Conservation (phyloP, 306 rosid species). For the Dalbergia oliveri region DNA sequence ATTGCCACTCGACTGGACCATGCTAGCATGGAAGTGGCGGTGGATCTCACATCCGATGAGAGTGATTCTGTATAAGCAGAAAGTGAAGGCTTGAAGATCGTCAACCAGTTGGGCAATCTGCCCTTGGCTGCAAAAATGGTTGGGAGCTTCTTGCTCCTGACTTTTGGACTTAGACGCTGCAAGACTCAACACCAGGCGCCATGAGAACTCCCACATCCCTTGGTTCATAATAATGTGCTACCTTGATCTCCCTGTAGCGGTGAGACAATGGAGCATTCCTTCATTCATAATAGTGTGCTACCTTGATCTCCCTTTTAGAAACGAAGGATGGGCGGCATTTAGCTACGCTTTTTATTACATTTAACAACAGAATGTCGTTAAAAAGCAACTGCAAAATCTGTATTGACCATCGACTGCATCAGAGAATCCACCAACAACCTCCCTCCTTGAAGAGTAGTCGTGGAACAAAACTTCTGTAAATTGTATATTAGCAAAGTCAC, state of each 20-base stretch:
- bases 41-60: neutral
- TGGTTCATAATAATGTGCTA: conserved; percentile 29
- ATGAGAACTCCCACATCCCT: conserved; percentile 42
- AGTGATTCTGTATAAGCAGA: too few relatives aligned
- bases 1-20: conserved; percentile 50
- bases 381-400: too few relatives aligned
- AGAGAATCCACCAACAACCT: too few relatives aligned
- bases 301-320: conserved; percentile 22
- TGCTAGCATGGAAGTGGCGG: conserved; percentile 43
- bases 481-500: too few relatives aligned
- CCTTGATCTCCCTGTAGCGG: conserved; percentile 36
- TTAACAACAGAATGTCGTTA: too few relatives aligned
- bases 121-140: conserved; percentile 59
- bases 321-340: too few relatives aligned
- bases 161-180: conserved; percentile 2
- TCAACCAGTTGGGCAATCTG: conserved; percentile 52
- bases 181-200: neutral
- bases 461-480: too few relatives aligned
- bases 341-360: too few relatives aligned
- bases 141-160: conserved; percentile 50
- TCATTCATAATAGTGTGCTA: conserved; percentile 28
- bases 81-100: conserved; percentile 17
- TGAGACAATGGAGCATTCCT: conserved; percentile 43
- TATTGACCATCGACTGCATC: too few relatives aligned
- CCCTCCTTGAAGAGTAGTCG: too few relatives aligned